These are phyloP conservation scores for Cynara cardunculus DNA, from an alignment of 129 eudicot genomes.

Conservation along the genomic window DNA sequence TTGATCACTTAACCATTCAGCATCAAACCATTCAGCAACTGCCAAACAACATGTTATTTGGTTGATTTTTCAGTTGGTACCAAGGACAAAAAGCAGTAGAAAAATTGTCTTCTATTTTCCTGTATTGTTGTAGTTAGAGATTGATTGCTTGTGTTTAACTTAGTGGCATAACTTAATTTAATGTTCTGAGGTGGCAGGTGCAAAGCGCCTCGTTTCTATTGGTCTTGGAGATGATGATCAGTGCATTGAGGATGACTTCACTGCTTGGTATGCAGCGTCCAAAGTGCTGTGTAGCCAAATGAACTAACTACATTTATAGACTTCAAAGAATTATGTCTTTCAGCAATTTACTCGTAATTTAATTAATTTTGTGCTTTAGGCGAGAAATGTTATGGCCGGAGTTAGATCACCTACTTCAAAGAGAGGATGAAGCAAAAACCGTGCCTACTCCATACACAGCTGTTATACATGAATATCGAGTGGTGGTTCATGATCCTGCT, in stretches of 20 bases:
- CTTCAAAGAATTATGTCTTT: background rate
- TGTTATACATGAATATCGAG: constrained; percentile 59
- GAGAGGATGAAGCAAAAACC: constrained; percentile 40
- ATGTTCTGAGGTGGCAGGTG: constrained; percentile 39
- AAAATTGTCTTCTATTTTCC: background rate
- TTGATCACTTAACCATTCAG: too few species aligned
- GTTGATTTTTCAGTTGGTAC: too few species aligned
- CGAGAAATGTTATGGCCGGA: constrained; percentile 67
- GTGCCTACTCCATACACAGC: constrained; percentile 74
- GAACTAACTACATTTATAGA: background rate
- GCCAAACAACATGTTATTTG: too few species aligned
- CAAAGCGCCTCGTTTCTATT: constrained; percentile 53
- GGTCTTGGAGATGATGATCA: constrained; percentile 93
- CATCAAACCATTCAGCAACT: too few species aligned
- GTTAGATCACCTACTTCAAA: constrained; percentile 50
- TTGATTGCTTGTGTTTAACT: background rate
- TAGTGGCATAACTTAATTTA: background rate
- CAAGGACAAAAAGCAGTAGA: background rate
- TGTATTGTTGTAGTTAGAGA: background rate
- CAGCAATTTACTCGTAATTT: background rate
- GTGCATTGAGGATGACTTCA: constrained; percentile 79
- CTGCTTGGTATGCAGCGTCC: constrained; percentile 53
- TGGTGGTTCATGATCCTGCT: constrained; percentile 46
- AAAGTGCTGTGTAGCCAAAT: background rate
- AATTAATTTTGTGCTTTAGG: constrained; percentile 36